Percentiles rank a stretch among this genome's conserved stretches.
These are phyloP conservation scores for Parascedosporium putredinis DNA, from an alignment of 2,329 filamentous ascomycete genomes.

Conservation along the genomic window DNA sequence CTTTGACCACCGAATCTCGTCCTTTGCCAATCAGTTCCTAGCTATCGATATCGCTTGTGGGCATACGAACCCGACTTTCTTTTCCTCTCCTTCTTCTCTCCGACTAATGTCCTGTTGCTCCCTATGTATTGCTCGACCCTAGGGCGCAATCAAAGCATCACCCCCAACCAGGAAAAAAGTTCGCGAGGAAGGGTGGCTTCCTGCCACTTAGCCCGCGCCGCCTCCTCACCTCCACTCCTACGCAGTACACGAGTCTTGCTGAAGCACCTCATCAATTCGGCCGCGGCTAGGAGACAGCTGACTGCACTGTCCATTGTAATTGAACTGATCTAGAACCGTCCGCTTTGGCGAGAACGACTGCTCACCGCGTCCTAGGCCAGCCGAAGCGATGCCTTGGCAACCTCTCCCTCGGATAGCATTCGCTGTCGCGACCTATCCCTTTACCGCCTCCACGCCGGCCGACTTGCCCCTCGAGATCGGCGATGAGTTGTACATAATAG, in stretches of 20 bases:
- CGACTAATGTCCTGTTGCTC: background rate
- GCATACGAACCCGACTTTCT: background rate
- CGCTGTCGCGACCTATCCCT: constrained; percentile 91
- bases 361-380: background rate
- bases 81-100: background rate
- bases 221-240: background rate
- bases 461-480: constrained; percentile 95
- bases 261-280: no score
- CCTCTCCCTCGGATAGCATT: constrained; percentile 95
- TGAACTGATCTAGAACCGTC: background rate
- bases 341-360: background rate
- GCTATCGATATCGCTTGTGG: background rate
- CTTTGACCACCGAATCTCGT: background rate
- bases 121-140: background rate
- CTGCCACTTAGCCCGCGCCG: no score
- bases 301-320: no score
- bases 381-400: constrained; percentile 75
- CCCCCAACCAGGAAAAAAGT: background rate
- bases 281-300: no score
- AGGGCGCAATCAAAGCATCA: background rate
- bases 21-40: background rate
- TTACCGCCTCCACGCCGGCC: constrained; percentile 73
- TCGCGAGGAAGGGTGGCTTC: background rate
- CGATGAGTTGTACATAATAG: constrained; percentile 97
- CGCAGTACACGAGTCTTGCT: no score